Conservation (phyloP, 2,329 filamentous ascomycete genomes). For the Pleurostoma richardsiae region DNA sequence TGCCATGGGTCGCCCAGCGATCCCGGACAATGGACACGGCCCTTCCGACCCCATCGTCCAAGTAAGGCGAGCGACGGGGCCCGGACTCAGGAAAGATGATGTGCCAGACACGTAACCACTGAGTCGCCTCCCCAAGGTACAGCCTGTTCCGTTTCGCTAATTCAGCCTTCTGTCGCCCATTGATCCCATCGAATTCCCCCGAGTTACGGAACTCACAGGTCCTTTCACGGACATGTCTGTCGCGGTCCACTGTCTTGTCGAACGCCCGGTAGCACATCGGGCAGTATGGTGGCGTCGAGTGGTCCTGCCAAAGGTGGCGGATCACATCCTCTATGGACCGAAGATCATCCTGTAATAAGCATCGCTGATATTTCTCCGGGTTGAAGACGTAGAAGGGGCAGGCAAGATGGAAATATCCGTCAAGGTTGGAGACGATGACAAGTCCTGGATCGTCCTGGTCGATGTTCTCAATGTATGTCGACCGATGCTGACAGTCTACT, state of each 20-base stretch:
- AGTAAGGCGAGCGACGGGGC: neutral
- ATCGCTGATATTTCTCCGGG: neutral
- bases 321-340: neutral
- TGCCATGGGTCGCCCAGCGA: neutral
- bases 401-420: neutral
- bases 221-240: neutral
- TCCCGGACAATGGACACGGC: neutral
- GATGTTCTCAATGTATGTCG: neutral
- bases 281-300: neutral
- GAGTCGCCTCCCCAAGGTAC: neutral
- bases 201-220: neutral
- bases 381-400: neutral
- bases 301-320: neutral
- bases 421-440: neutral
- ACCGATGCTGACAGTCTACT: no score
- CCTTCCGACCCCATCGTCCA: neutral
- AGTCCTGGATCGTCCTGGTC: neutral
- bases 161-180: neutral
- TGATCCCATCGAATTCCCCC: neutral
- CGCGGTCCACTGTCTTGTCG: neutral
- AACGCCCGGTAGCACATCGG: neutral
- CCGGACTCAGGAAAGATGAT: neutral
- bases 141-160: neutral
- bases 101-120: neutral
- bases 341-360: neutral